Evolutionary conservation across 495 filamentous ascomycete genomes (phyloP).

Genomic region (Antarctomyces pellizariae): DNA sequence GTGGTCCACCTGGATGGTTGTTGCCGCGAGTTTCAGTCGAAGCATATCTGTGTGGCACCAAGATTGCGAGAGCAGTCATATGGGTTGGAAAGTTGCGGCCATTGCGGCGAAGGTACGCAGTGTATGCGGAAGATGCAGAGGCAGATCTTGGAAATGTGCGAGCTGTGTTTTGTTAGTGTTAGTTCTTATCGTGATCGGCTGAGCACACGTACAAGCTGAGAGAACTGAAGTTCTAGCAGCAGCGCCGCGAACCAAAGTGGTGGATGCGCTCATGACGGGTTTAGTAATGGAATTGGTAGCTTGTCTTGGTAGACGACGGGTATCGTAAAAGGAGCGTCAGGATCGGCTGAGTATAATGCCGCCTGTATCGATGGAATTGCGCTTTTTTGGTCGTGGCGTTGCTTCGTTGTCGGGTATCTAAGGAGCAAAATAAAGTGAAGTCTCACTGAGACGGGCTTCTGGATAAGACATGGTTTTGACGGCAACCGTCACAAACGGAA

Average conservation of each 20-base stretch:
- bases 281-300: no score
- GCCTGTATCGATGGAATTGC: no score
- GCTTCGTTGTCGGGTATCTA: no score
- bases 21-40: constrained; percentile 49
- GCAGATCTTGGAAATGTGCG: constrained; percentile 16
- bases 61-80: constrained; percentile 36
- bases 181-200: constrained; percentile 3
- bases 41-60: constrained; percentile 38
- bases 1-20: constrained; percentile 38
- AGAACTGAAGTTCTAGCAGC: constrained; percentile 29
- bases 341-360: no score
- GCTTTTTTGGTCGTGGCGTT: no score
- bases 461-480: no score
- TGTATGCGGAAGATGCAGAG: constrained; percentile 16
- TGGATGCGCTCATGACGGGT: constrained; percentile 33
- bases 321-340: no score
- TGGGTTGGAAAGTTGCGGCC: constrained; percentile 32
- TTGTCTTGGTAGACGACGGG: no score
- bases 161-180: constrained; percentile 11
- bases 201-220: constrained; percentile 15
- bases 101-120: constrained; percentile 32
- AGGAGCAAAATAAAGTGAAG: no score
- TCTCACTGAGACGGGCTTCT: no score
- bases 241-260: constrained; percentile 32
- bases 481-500: no score